phyloP scores from a whole-genome alignment of 495 filamentous ascomycete species.

The Annulohypoxylon nitens region DNA sequence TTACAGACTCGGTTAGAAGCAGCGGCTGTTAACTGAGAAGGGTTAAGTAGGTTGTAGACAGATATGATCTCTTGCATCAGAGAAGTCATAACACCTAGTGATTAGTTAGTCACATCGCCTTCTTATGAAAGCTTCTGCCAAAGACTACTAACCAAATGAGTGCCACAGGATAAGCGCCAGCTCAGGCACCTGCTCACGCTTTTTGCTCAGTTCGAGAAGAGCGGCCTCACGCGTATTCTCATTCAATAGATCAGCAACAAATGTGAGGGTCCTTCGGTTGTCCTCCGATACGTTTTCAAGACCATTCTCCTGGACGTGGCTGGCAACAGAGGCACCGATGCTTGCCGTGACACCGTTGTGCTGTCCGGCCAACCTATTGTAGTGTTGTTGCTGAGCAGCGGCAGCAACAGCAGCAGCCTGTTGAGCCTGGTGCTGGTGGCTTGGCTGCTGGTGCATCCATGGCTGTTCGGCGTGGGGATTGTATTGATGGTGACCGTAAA shows the following conservation, averaged over 20 bases:
- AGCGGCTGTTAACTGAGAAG: slow-evolving; percentile 94
- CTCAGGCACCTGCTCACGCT: slow-evolving; percentile 97
- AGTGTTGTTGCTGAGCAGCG: slow-evolving; percentile 64
- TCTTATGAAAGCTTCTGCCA: background rate
- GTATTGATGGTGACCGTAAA: slow-evolving; percentile 80
- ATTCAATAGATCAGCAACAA: slow-evolving; percentile 93
- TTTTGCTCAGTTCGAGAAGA: slow-evolving; percentile 97
- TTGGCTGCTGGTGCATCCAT: slow-evolving; percentile 79
- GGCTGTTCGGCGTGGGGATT: slow-evolving; percentile 77
- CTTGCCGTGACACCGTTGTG: slow-evolving; percentile 61
- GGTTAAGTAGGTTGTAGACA: slow-evolving; percentile 95
- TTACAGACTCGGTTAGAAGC: slow-evolving; percentile 98
- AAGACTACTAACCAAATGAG: slow-evolving; percentile 83
- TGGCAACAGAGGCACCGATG: slow-evolving; percentile 61
- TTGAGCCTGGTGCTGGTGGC: slow-evolving; percentile 75
- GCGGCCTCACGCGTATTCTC: slow-evolving; percentile 89
- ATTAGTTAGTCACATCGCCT: slow-evolving; percentile 32
- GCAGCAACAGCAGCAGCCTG: slow-evolving; percentile 66
- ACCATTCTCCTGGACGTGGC: slow-evolving; percentile 71
- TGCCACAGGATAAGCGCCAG: slow-evolving; percentile 98
- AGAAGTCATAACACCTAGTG: slow-evolving; percentile 94
- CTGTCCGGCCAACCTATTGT: slow-evolving; percentile 77
- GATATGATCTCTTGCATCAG: slow-evolving; percentile 98
- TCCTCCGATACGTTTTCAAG: slow-evolving; percentile 79
- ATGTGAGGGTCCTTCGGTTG: slow-evolving; percentile 89